Conservation (phyloP, 306 rosid genomes). For the Castanea mollissima region DNA sequence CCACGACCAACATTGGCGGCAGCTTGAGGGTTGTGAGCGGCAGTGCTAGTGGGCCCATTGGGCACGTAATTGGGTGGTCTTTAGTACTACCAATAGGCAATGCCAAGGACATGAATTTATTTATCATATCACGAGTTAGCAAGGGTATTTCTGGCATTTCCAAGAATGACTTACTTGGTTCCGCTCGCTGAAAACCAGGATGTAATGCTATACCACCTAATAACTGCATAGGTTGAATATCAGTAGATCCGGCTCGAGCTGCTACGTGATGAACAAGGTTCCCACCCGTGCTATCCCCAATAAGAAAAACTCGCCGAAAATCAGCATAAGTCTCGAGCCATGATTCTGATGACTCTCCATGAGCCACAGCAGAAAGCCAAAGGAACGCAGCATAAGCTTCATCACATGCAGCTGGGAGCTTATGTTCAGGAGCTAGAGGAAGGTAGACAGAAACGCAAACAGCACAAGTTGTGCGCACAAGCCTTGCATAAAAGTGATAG, state of each 20-base stretch:
- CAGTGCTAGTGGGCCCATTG: neutral
- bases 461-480: neutral
- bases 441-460: neutral
- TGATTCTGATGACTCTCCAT: neutral
- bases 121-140: neutral
- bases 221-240: neutral
- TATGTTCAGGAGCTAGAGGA: constrained; percentile 13
- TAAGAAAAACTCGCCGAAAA: neutral
- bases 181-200: neutral
- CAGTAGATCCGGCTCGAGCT: no score
- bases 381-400: no score
- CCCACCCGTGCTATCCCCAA: neutral
- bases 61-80: neutral
- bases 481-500: neutral
- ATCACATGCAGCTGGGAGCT: constrained; percentile 3
- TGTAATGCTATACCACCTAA: neutral
- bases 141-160: neutral
- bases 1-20: neutral
- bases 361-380: no score
- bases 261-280: neutral
- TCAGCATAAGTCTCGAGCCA: neutral
- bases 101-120: neutral
- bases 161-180: neutral
- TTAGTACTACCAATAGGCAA: neutral
- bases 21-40: neutral